Evolutionary conservation across 441 rosid species (phyloP), one percentile per base, ranked within the genome.

Genomic region (Theobroma grandiflorum): DNA sequence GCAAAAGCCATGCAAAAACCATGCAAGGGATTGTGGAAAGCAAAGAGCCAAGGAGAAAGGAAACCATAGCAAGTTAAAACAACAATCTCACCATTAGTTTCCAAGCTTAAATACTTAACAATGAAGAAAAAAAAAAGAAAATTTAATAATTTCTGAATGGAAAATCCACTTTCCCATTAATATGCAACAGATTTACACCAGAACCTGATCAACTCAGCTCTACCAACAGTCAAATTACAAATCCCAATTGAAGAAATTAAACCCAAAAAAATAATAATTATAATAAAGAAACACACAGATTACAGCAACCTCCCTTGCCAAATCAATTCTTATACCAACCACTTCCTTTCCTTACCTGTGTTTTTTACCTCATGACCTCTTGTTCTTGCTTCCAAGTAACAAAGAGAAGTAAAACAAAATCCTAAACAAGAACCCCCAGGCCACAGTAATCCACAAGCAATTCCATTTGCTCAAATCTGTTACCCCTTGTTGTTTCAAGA

Each of bases 321-420:
- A 62, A 61, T 5, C 57, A 12, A 0, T 53, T 37, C n/a, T 47
- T 18, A 42, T 12, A 3, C 47, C 11, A 20, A 8, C 35, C 8
- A 50, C 22, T 64, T 20, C 2, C 8, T n/a, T 43, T n/a, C n/a
- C 20, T n/a, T 40, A 49, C 14, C 14, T 20, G 2, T 2, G 0
- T 45, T 20, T 18, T 15, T 20, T 33, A 16, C 1, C 16, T 85
- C 77, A 95, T 77, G 92, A 87, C 76, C 98, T 84, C 87, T 95
- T 95, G 85, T 93, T 94, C 89, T 95, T 95, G 89, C 99, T 95
- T 2, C 99, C 99, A 43, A 94, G 75, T 75, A 91, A 80, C 84
- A 94, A 84, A 37, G 87, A 77, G n/a, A 93, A 87, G 90, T 94
- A 95, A 82, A 95, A 95, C 75, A 95, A 84, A 78, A 90, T 77